phyloP scores from a whole-genome alignment of 2,329 filamentous ascomycete genomes.

The Ophiostoma tasmaniense region DNA sequence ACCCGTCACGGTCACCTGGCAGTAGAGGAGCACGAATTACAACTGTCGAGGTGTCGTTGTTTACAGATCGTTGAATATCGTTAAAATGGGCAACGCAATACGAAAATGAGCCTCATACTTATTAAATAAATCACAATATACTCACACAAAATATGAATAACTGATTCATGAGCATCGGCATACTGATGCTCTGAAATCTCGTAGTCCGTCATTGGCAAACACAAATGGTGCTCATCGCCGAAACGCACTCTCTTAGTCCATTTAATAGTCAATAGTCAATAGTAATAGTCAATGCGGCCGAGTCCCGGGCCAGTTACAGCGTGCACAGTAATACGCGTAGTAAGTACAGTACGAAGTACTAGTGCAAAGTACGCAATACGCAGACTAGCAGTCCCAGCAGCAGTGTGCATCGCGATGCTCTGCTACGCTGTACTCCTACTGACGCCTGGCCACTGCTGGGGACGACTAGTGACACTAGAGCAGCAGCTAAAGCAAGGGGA shows the following conservation, averaged over 20 bases:
- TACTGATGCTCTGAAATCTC: too few relatives aligned
- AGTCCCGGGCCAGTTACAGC: background rate
- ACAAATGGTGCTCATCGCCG: conserved; percentile 6
- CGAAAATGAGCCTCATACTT: background rate
- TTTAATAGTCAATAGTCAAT: too few relatives aligned
- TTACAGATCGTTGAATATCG: too few relatives aligned
- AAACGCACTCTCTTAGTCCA: background rate
- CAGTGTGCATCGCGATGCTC: background rate
- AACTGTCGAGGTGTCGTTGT: too few relatives aligned
- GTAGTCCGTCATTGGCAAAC: background rate
- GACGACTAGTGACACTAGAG: background rate
- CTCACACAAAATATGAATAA: too few relatives aligned
- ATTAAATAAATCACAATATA: too few relatives aligned
- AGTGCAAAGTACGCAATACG: too few relatives aligned
- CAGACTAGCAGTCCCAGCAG: too few relatives aligned
- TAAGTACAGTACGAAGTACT: background rate
- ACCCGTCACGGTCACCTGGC: background rate
- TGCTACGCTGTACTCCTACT: background rate
- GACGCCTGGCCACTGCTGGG: background rate
- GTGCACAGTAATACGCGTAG: background rate
- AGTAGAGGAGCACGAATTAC: background rate
- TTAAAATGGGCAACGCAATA: too few relatives aligned
- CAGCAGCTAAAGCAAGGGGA: background rate
- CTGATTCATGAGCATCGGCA: too few relatives aligned
- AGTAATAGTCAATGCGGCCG: background rate